These are phyloP conservation scores for Amesomyces nigricolor DNA, from an alignment of 2,329 filamentous ascomycete genomes.

Conservation along the genomic window DNA sequence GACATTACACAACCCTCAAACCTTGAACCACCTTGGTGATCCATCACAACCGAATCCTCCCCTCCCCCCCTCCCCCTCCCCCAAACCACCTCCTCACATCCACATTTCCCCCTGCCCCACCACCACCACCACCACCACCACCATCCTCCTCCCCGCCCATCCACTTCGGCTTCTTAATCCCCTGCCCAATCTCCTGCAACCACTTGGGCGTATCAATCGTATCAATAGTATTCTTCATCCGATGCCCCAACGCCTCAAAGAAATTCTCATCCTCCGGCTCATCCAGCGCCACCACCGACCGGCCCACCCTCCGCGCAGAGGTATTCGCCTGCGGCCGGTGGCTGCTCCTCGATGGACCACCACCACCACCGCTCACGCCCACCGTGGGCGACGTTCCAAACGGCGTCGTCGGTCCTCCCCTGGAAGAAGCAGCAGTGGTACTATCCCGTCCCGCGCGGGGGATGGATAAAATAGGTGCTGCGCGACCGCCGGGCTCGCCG, in stretches of 20 bases:
- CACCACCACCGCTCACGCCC: background rate
- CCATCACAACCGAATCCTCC: constrained; percentile 31
- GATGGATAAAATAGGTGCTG: constrained; percentile 45
- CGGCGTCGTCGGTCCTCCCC: constrained; percentile 38
- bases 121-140: constrained; percentile 28
- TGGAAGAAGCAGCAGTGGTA: constrained; percentile 17
- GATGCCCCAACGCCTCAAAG: constrained; percentile 75
- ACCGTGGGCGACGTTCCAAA: constrained; percentile 38
- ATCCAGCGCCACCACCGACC: background rate
- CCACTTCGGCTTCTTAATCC: constrained; percentile 75
- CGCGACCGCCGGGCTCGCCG: constrained; percentile 30
- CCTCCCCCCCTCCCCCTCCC: constrained; percentile 38
- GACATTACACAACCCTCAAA: too few relatives aligned
- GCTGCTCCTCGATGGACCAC: background rate
- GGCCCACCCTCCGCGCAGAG: constrained; percentile 28
- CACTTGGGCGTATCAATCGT: constrained; percentile 75
- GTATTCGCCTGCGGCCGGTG: constrained; percentile 24
- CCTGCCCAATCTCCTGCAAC: constrained; percentile 65
- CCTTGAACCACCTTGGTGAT: background rate
- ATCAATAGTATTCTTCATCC: constrained; percentile 89
- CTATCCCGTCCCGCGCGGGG: constrained; percentile 33
- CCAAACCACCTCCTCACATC: constrained; percentile 55
- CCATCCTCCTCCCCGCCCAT: constrained; percentile 57
- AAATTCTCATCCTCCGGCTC: constrained; percentile 62
- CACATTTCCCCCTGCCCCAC: constrained; percentile 29